Base-by-base conservation (phyloP, 2,329 filamentous ascomycete genomes). In the Byssoonygena ceratinophila region DNA sequence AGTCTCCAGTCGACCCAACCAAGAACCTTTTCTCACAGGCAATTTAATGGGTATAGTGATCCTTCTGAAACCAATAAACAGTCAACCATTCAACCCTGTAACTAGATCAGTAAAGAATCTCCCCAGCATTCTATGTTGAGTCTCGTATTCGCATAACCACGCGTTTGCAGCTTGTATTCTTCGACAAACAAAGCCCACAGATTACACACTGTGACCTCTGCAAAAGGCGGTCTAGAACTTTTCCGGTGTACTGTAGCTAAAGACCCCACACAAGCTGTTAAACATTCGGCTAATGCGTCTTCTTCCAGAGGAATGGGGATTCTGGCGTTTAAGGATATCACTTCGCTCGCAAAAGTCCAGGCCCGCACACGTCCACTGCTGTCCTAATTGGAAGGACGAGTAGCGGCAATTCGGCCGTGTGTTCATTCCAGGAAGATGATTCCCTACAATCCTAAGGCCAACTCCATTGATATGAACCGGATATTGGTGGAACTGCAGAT, bases 261-360 rank as follows among this genome's bases (percentile, higher is more conserved):
- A n/a, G n/a, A n/a, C 32, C 25, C 47, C 47, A 50, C 47, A 50
- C 47, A 41, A 41, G 47, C 25, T 50, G 18, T 34, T 41, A 41
- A n/a, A 22, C 37, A 25, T 27, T 31, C 22, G 41, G 32, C 46
- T 49, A 40, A 40, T 40, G 47, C 47, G 32, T 4, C 9, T 25
- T 37, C 46, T 27, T 20, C 46, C 46, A 48, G 37, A 18, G 25
- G 20, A 27, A 14, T 20, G 32, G 45, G 25, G 27, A 48, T 12
- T 11, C 34, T 12, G 20, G 39, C 6, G 4, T 47, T 37, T 20
- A 9, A 32, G 12, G 31, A 6, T 37, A 2, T 16, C n/a, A n/a
- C 5, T 37, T 37, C 9, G 2, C 18, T 27, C 25, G 31, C 45
- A 34, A 23, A 20, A 11, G 2, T 8, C n/a, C n/a, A 34, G 20